phyloP scores from a whole-genome alignment of 140 eudicot genomes.

The Oenanthe javanica region DNA sequence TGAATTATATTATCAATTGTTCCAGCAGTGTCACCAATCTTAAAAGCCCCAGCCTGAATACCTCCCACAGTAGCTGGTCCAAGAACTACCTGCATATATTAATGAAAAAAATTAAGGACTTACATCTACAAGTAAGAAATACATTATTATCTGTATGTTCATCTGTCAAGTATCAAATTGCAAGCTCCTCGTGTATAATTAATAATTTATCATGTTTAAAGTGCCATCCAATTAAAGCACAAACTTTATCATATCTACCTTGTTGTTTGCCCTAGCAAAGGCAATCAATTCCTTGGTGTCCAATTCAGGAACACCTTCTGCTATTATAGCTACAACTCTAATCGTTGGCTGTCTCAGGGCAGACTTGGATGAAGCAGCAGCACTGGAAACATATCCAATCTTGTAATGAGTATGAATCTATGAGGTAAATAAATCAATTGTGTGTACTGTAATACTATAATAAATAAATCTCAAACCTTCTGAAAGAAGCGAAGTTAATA shows the following conservation, averaged over 20 bases:
- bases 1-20: conserved; percentile 84
- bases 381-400: conserved; percentile 44
- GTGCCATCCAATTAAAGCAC: not conserved
- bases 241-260: conserved; percentile 32
- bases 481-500: conserved; percentile 89
- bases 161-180: not conserved
- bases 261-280: conserved; percentile 83
- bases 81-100: conserved; percentile 60
- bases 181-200: not conserved
- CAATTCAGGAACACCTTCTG: conserved; percentile 96
- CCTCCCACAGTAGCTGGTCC: conserved; percentile 99
- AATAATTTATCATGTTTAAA: not conserved
- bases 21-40: conserved; percentile 98
- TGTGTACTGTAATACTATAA: not conserved
- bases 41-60: conserved; percentile 97
- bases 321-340: conserved; percentile 90
- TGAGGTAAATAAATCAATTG: not conserved
- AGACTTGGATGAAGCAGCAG: conserved; percentile 93
- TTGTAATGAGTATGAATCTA: conserved; percentile 2
- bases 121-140: not conserved
- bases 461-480: conserved; percentile 54
- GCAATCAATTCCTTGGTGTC: conserved; percentile 93
- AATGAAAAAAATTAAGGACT: not conserved
- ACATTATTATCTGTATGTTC: not conserved
- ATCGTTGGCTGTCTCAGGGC: conserved; percentile 96